Conservation (phyloP, 73 alveolate genomes). For the Paramecium tetraurelia region DNA sequence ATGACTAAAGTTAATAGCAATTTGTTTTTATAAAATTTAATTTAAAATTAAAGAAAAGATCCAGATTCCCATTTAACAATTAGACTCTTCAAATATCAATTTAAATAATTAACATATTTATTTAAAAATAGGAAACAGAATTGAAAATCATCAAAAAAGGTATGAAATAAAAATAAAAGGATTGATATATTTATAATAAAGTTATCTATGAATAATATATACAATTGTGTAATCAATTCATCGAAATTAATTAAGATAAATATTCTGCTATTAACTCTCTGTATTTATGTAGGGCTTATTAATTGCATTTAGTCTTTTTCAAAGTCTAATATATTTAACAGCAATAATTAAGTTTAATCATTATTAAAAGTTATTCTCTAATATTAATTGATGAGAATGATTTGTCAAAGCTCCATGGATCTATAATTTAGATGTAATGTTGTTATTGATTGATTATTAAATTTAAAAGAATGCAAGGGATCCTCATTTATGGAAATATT, state of each 20-base stretch:
- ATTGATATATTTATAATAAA: not conserved
- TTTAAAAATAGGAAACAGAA: too few relatives aligned
- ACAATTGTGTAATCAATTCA: not conserved
- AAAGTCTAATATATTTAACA: not conserved
- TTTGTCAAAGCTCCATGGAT: not conserved
- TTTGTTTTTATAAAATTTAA: too few relatives aligned
- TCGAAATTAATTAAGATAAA: not conserved
- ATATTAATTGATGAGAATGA: not conserved
- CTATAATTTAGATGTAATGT: not conserved
- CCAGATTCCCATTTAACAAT: too few relatives aligned
- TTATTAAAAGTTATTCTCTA: not conserved
- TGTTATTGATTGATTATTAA: not conserved
- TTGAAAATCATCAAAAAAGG: too few relatives aligned
- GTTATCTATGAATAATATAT: not conserved
- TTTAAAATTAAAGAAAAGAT: too few relatives aligned
- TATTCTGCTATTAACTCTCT: not conserved
- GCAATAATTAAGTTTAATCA: not conserved
- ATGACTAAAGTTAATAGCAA: too few relatives aligned
- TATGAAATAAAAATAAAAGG: too few relatives aligned
- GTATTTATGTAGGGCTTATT: not conserved
- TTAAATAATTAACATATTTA: too few relatives aligned
- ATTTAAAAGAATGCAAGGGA: not conserved
- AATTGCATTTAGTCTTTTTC: not conserved
- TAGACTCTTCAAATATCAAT: too few relatives aligned
- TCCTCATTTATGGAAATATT: not conserved